Conservation (phyloP, 768 basidiomycete genomes). For the Strobilomyces echinocephalus region DNA sequence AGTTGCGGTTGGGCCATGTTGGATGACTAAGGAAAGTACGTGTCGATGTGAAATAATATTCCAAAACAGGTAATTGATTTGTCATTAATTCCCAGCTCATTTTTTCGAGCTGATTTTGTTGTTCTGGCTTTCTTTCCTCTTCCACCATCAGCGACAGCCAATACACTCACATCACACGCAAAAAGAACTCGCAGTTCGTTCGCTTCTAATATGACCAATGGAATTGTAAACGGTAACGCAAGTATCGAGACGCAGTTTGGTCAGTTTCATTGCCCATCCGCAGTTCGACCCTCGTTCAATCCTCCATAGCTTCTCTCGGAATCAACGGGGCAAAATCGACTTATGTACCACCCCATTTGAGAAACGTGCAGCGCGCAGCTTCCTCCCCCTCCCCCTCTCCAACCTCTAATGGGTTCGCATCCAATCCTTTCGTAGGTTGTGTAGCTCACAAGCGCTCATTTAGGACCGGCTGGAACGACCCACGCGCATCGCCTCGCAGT, state of each 20-base stretch:
- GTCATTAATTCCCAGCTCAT: conserved; percentile 27
- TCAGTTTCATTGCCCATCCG: conserved; percentile 30
- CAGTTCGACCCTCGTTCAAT: not conserved
- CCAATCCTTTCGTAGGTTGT: conserved; percentile 11
- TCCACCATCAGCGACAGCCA: conserved; percentile 26
- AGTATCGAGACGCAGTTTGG: conserved; percentile 75
- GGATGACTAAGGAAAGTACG: conserved; percentile 1
- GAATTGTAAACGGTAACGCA: conserved; percentile 73
- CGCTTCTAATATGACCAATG: conserved; percentile 80
- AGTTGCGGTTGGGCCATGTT: conserved; percentile 62
- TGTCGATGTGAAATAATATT: conserved; percentile 9
- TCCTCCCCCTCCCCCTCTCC: conserved; percentile 39
- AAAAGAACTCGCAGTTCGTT: conserved; percentile 28
- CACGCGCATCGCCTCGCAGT: conserved; percentile 62
- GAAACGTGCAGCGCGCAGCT: conserved; percentile 81
- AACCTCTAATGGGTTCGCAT: conserved; percentile 49
- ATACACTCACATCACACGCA: conserved; percentile 24
- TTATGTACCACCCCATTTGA: conserved; percentile 87
- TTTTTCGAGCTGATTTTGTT: conserved; percentile 22
- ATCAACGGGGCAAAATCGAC: conserved; percentile 67
- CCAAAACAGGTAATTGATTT: not conserved
- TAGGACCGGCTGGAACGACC: conserved; percentile 73
- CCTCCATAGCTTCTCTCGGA: conserved; percentile 61
- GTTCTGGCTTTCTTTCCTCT: conserved; percentile 20
- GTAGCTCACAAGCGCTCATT: conserved; percentile 18